A percentile compares a stretch with the other conserved stretches of the same genome.
Conservation (phyloP, 805 yeast genomes). For the Lipomyces sp. region DNA sequence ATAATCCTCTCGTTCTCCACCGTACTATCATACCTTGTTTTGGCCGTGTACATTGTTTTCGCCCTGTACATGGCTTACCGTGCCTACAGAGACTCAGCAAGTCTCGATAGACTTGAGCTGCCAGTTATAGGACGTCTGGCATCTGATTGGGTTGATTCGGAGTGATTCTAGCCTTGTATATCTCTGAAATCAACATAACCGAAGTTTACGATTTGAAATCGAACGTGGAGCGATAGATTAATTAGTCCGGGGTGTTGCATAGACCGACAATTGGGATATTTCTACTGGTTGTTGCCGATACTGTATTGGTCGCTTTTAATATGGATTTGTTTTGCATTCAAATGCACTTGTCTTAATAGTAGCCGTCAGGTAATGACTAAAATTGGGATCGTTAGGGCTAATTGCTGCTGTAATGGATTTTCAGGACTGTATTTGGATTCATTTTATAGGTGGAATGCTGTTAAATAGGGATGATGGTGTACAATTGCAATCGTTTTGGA, state of each 20-base stretch:
- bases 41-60: conserved; percentile 29
- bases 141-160: conserved; percentile 37
- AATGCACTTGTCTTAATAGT: background rate
- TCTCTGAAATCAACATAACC: background rate
- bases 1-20: conserved; percentile 37
- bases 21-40: conserved; percentile 31
- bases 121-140: conserved; percentile 36
- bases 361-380: background rate
- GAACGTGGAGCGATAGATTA: background rate
- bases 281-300: background rate
- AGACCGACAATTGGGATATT: background rate
- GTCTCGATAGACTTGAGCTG: conserved; percentile 33
- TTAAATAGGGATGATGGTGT: too few species aligned
- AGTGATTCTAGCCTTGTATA: conserved; percentile 13
- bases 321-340: background rate
- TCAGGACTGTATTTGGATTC: too few species aligned
- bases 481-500: background rate
- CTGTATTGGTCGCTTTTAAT: background rate
- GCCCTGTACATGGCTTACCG: conserved; percentile 33
- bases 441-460: too few species aligned
- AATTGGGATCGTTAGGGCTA: background rate
- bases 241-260: background rate
- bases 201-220: background rate
- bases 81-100: conserved; percentile 31
- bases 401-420: background rate